Conservation (phyloP, 225 moss, liverwort and hornwort species). For the Antitrichia curtipendula region DNA sequence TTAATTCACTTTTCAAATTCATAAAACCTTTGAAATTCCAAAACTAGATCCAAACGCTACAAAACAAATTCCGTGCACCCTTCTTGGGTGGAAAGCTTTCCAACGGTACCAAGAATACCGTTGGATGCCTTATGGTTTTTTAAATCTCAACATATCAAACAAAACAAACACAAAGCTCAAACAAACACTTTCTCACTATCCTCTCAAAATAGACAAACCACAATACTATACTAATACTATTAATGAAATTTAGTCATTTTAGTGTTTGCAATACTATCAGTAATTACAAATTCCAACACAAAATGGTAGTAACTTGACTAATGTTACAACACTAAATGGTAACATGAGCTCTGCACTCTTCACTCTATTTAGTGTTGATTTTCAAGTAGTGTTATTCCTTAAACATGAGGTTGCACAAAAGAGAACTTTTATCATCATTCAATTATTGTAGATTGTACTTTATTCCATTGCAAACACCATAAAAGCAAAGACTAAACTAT, state of each 20-base stretch:
- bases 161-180: too few species aligned
- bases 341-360: not conserved
- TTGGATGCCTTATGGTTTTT: too few species aligned
- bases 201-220: not conserved
- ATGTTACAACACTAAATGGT: not conserved
- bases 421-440: not conserved
- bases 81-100: too few species aligned
- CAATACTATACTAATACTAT: not conserved
- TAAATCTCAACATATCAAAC: too few species aligned
- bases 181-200: too few species aligned
- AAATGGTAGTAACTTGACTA: fast-evolving
- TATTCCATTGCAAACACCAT: not conserved
- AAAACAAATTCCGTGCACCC: too few species aligned
- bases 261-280: not conserved
- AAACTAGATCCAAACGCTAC: too few species aligned
- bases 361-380: not conserved
- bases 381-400: not conserved
- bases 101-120: too few species aligned
- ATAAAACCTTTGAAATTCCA: too few species aligned
- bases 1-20: too few species aligned
- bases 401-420: not conserved
- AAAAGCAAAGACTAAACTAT: fast-evolving
- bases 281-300: not conserved
- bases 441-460: not conserved
- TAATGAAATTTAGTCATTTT: not conserved